phyloP scores from a whole-genome alignment of 345 rosid species.

The Geranium rotundifolium region DNA sequence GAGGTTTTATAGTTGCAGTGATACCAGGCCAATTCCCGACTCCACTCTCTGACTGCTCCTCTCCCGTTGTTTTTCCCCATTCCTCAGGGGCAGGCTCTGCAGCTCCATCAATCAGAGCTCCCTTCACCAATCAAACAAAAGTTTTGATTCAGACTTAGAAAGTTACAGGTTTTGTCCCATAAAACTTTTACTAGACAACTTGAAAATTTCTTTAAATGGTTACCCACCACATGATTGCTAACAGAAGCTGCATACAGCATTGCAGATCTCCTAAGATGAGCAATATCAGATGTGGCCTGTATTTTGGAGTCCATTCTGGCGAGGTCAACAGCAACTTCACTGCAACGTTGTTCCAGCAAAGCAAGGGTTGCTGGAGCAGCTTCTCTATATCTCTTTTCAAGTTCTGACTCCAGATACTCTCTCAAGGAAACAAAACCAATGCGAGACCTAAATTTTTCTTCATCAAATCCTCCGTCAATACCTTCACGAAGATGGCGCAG shows the following conservation, averaged over 20 bases:
- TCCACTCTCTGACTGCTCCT: slow-evolving; percentile 81
- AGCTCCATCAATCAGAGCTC: slow-evolving; percentile 89
- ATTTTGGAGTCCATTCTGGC: slow-evolving; percentile 61
- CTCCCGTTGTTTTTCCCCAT: slow-evolving; percentile 87
- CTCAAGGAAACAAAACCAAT: slow-evolving; percentile 79
- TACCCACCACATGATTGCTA: slow-evolving; percentile 77
- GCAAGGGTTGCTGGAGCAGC: slow-evolving; percentile 95
- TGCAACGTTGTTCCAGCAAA: slow-evolving; percentile 83
- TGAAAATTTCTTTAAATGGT: not conserved
- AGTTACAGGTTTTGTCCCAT: not conserved
- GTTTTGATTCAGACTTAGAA: not conserved
- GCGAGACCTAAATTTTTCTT: slow-evolving; percentile 57
- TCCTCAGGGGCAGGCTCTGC: slow-evolving; percentile 97
- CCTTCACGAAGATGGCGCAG: slow-evolving; percentile 65
- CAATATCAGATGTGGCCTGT: slow-evolving; percentile 79
- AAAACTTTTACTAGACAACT: too few species aligned
- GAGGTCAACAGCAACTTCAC: slow-evolving; percentile 56
- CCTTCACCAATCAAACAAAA: slow-evolving; percentile 27
- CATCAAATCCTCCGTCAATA: slow-evolving; percentile 85
- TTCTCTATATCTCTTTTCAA: slow-evolving; percentile 88
- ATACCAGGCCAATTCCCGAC: slow-evolving; percentile 97
- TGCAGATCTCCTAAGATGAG: slow-evolving; percentile 77
- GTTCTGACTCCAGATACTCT: slow-evolving; percentile 79
- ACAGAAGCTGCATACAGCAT: slow-evolving; percentile 77
- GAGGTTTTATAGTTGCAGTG: slow-evolving; percentile 55